phyloP scores from a whole-genome alignment of 2,329 filamentous ascomycete species.

The Xylaria sp. region DNA sequence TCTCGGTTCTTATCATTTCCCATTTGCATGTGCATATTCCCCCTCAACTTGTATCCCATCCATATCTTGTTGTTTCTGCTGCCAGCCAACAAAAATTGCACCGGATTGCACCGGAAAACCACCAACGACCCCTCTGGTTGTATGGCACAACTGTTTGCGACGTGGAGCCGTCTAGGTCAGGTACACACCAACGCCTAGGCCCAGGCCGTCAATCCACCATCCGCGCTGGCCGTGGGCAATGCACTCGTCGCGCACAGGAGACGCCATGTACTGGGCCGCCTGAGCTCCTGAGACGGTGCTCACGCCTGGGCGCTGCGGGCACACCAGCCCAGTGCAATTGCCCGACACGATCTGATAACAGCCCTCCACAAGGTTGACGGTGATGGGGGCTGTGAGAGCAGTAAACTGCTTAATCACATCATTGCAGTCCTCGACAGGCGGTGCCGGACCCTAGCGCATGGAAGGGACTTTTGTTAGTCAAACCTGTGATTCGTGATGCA shows the following conservation, averaged over 20 bases:
- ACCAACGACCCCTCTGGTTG: not conserved
- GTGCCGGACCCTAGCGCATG: constrained; percentile 40
- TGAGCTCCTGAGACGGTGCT: constrained; percentile 41
- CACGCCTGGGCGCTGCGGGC: constrained; percentile 43
- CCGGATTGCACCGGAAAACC: not conserved
- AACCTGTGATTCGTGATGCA: not conserved
- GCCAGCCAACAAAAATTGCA: constrained; percentile 12
- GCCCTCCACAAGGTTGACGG: constrained; percentile 44
- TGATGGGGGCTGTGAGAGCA: constrained; percentile 39
- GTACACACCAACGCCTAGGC: constrained; percentile 45
- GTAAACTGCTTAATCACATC: constrained; percentile 42
- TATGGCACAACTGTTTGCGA: not conserved
- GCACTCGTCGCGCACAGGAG: constrained; percentile 44
- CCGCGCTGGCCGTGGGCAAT: constrained; percentile 46
- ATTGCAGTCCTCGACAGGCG: constrained; percentile 45
- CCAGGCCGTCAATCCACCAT: constrained; percentile 45
- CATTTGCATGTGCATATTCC: constrained; percentile 19
- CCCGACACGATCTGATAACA: constrained; percentile 44
- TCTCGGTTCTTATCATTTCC: not conserved
- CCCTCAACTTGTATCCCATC: constrained; percentile 18
- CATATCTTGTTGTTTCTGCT: constrained; percentile 4
- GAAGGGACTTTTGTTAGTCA: constrained; percentile 7
- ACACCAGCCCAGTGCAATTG: constrained; percentile 46
- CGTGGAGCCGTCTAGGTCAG: constrained; percentile 35
- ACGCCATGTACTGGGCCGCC: constrained; percentile 44